Percentiles rank a stretch among this genome's conserved stretches.
These are phyloP conservation scores for Miscanthus lutarioriparius DNA, from an alignment of 176 grass and related monocot species.

Conservation along the genomic window DNA sequence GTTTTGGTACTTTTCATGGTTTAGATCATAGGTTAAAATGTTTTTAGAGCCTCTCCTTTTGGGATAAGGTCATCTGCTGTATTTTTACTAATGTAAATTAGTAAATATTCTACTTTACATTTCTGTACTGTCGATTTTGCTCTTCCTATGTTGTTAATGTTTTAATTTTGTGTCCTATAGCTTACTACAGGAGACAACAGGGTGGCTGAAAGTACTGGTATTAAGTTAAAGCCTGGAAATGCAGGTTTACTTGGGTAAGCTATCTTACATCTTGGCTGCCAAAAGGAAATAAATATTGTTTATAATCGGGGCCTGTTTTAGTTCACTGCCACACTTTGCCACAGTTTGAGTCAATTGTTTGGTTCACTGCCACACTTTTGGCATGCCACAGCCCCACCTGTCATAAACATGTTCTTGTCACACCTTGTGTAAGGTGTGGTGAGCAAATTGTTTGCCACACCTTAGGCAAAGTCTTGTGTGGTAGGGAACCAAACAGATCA, in stretches of 20 bases:
- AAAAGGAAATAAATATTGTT: conserved; percentile 16
- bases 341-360: neutral
- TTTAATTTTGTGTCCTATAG: conserved; percentile 44
- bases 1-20: neutral
- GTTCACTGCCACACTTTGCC: neutral
- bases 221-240: conserved; percentile 70
- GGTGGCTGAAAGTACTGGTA: conserved; percentile 44
- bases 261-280: neutral
- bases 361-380: neutral
- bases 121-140: conserved; percentile 21
- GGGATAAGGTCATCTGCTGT: conserved; percentile 6
- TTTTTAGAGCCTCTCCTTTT: neutral
- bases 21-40: neutral
- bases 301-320: conserved; percentile 1
- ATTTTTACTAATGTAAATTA: conserved; percentile 11
- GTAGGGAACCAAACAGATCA: neutral
- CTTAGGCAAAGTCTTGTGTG: neutral
- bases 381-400: neutral
- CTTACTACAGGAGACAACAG: conserved; percentile 66
- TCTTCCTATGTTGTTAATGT: conserved; percentile 15
- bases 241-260: conserved; percentile 83
- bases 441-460: neutral
- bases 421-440: neutral
- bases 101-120: neutral
- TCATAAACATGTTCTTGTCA: neutral